Evolutionary conservation across 352 stramenopile genomes (phyloP).

Genomic region (Phytopythium kandeliae): DNA sequence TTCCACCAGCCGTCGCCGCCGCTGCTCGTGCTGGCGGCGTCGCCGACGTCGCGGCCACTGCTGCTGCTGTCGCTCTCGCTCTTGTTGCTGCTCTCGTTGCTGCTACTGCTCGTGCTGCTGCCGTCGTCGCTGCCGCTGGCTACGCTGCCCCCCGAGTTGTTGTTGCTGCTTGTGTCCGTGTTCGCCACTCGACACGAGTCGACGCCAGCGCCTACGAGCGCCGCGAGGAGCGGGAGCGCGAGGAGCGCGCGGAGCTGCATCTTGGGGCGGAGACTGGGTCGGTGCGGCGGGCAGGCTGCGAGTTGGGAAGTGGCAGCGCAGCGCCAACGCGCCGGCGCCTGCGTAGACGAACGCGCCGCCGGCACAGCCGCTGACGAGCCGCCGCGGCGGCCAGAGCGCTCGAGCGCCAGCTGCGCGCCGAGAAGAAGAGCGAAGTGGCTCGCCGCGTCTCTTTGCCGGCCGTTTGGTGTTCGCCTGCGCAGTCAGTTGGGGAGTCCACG

Average conservation of each 20-base stretch:
- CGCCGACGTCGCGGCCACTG: no score
- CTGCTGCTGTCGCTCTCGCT: not conserved
- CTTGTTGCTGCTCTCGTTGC: not conserved
- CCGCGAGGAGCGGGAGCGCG: not conserved
- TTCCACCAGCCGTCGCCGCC: constrained; percentile 20
- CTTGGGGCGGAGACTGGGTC: not conserved
- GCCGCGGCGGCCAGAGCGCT: no score
- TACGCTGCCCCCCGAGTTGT: no score
- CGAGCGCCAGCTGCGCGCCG: not conserved
- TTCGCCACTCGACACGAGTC: not conserved
- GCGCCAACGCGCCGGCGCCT: not conserved
- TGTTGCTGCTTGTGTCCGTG: not conserved
- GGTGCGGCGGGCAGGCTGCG: not conserved
- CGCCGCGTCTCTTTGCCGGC: not conserved
- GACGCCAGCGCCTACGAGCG: not conserved
- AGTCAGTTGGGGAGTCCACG: no score
- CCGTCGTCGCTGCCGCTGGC: not conserved
- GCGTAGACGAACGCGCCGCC: no score
- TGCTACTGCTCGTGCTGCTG: not conserved
- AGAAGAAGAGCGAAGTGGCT: not conserved
- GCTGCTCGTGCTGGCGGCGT: not conserved
- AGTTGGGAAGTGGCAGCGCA: constrained; percentile 8
- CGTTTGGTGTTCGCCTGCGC: not conserved
- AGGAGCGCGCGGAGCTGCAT: constrained; percentile 2
- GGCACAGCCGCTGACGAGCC: no score